A percentile compares a stretch with the other conserved stretches of the same genome.
These are phyloP conservation scores for Botrytis elliptica DNA, from an alignment of 2,329 filamentous ascomycete species.

Conservation along the genomic window DNA sequence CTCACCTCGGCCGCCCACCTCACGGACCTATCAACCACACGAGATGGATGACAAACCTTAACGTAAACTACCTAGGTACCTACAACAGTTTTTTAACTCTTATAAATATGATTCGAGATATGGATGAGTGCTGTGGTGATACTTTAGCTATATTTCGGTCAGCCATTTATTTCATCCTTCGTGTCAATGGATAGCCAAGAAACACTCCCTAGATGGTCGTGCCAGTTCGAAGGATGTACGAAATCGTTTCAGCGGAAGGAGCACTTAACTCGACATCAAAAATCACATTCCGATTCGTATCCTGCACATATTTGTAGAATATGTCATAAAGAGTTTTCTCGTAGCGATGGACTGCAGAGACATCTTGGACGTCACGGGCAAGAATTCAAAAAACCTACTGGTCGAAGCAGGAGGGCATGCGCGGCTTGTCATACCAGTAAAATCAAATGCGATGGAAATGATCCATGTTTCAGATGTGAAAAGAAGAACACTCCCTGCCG, in stretches of 20 bases:
- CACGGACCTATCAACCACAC: not conserved
- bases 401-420: conserved; percentile 44
- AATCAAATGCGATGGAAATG: conserved; percentile 46
- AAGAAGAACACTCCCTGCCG: conserved; percentile 44
- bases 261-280: conserved; percentile 34
- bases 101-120: not conserved
- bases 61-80: not conserved
- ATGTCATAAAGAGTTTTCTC: conserved; percentile 33
- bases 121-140: not conserved
- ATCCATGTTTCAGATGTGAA: conserved; percentile 43
- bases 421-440: conserved; percentile 48
- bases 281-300: conserved; percentile 27
- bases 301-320: conserved; percentile 27
- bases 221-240: conserved; percentile 29
- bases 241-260: conserved; percentile 34
- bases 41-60: not conserved
- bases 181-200: not conserved
- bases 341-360: conserved; percentile 35
- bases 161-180: not conserved
- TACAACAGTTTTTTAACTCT: not conserved
- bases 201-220: conserved; percentile 18
- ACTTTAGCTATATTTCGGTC: not conserved
- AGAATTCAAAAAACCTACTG: conserved; percentile 28
- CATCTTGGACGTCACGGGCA: conserved; percentile 34
- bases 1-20: not conserved